Percentiles rank a stretch among this genome's conserved stretches.
These are phyloP conservation scores for Rubus idaeus DNA, from an alignment of 306 rosid species.

Conservation along the genomic window DNA sequence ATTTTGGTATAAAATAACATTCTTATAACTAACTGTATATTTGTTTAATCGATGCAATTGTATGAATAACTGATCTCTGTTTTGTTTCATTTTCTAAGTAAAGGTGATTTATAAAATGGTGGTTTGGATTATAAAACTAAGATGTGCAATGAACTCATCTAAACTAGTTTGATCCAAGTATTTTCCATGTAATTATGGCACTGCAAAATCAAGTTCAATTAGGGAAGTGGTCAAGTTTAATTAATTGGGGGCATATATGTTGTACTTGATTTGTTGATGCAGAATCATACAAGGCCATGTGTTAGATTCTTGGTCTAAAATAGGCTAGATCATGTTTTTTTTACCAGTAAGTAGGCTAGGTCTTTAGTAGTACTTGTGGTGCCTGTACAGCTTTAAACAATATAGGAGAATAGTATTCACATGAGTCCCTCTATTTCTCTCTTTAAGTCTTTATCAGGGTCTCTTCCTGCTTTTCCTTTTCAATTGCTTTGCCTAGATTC, in stretches of 20 bases:
- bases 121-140: neutral
- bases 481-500: conserved; percentile 15
- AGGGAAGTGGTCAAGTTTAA: neutral
- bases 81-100: neutral
- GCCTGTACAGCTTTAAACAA: conserved; percentile 44
- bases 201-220: neutral
- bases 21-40: neutral
- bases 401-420: conserved; percentile 58
- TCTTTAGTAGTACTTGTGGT: conserved; percentile 25
- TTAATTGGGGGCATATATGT: conserved; percentile 41
- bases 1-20: no score
- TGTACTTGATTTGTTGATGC: conserved; percentile 51
- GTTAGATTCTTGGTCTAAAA: conserved; percentile 65
- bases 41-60: neutral
- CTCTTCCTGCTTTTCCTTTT: conserved; percentile 29
- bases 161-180: neutral
- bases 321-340: conserved; percentile 22
- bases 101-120: neutral
- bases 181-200: neutral
- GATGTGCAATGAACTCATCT: neutral
- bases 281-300: conserved; percentile 67
- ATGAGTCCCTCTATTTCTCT: conserved; percentile 35
- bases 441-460: conserved; percentile 24
- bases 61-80: neutral
- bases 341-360: no score